phyloP scores from a whole-genome alignment of 164 flowering plant genomes.

The Berberis thunbergii region DNA sequence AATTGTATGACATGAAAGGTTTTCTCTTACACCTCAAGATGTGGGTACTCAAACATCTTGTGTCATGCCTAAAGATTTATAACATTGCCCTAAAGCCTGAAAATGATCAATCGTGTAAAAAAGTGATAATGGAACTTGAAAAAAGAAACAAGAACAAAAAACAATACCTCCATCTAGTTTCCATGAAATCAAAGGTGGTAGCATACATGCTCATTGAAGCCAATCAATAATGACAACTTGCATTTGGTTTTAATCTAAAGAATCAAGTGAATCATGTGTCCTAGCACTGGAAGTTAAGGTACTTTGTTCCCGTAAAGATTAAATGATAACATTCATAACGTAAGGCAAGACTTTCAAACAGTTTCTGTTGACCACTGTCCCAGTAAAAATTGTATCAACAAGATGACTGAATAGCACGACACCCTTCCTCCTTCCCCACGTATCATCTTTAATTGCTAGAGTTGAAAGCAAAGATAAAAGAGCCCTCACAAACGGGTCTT shows the following conservation, averaged over 20 bases:
- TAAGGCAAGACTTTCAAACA: constrained; percentile 69
- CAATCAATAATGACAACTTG: constrained; percentile 41
- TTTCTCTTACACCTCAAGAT: too few relatives aligned
- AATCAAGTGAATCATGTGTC: constrained; percentile 20
- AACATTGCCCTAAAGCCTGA: too few relatives aligned
- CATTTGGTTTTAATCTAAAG: constrained; percentile 21
- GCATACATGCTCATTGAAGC: constrained; percentile 46
- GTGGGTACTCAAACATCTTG: too few relatives aligned
- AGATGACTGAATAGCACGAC: constrained; percentile 33
- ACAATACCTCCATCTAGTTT: constrained; percentile 46
- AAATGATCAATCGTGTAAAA: too few relatives aligned
- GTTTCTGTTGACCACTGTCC: constrained; percentile 39
- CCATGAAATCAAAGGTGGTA: constrained; percentile 48
- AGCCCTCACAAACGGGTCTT: constrained; percentile 74
- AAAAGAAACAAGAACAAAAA: constrained; percentile 7
- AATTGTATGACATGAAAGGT: too few relatives aligned
- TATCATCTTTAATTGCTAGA: constrained; percentile 37
- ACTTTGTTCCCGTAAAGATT: constrained; percentile 24
- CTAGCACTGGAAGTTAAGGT: constrained; percentile 14
- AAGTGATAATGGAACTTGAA: not conserved
- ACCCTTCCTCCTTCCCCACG: constrained; percentile 59
- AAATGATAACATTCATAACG: constrained; percentile 42
- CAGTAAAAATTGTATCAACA: constrained; percentile 45
- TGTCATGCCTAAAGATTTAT: too few relatives aligned
- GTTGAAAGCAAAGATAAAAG: constrained; percentile 44